These are phyloP conservation scores for Puya raimondii DNA, from an alignment of 176 grass and related monocot species.

Conservation along the genomic window DNA sequence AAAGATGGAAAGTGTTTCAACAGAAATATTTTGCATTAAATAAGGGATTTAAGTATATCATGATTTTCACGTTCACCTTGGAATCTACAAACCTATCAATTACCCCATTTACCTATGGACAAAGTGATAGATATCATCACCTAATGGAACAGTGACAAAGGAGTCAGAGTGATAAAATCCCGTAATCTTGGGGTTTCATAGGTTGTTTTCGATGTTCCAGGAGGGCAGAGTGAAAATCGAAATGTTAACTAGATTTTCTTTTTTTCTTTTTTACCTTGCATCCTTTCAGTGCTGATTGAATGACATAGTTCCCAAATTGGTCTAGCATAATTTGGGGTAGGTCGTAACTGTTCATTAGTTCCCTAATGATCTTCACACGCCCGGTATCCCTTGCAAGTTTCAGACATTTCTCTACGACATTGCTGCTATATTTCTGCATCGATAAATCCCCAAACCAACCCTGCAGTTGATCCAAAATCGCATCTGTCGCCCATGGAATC, in stretches of 20 bases:
- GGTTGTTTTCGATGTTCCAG: too few relatives aligned
- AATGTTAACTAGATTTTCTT: too few relatives aligned
- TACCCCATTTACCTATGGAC: too few relatives aligned
- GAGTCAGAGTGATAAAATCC: too few relatives aligned
- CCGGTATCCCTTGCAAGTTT: conserved; percentile 16
- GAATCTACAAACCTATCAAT: not conserved
- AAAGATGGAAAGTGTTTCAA: not conserved
- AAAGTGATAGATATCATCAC: too few relatives aligned
- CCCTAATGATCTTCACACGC: conserved; percentile 37
- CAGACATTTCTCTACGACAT: conserved; percentile 75
- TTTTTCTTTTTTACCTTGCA: conserved; percentile 32
- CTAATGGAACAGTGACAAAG: too few relatives aligned
- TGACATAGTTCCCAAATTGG: conserved; percentile 67
- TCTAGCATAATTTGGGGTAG: conserved; percentile 44
- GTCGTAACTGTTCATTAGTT: conserved; percentile 57
- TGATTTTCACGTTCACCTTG: not conserved
- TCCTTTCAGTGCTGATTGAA: conserved; percentile 60
- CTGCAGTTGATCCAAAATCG: conserved; percentile 46
- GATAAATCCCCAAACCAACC: conserved; percentile 44
- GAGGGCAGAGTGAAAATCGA: too few relatives aligned
- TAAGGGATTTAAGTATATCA: too few relatives aligned
- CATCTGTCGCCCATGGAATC: conserved; percentile 43
- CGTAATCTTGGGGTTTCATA: too few relatives aligned
- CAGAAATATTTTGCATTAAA: not conserved
- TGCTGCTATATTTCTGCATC: conserved; percentile 76